Conservation (phyloP, 1,284 basidiomycete species). For the Boletellus sp. region DNA sequence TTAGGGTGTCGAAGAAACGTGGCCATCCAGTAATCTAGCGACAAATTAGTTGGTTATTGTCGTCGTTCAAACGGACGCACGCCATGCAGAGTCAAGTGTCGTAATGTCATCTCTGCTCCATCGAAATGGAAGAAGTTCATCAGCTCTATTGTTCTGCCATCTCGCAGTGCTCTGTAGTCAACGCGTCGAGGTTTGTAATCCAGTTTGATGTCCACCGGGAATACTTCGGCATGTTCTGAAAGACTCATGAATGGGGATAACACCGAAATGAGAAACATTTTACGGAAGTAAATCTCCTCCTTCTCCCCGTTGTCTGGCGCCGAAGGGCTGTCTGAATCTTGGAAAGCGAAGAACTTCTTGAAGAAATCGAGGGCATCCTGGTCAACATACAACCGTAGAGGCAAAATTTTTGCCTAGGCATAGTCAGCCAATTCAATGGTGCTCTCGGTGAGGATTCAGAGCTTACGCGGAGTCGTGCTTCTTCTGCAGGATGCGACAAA, state of each 20-base stretch:
- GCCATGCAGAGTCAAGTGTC: conserved; percentile 88
- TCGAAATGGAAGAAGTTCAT: conserved; percentile 99
- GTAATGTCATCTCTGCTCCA: conserved; percentile 94
- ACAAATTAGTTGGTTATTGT: conserved; percentile 4
- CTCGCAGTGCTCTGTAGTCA: conserved; percentile 87
- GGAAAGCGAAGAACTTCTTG: conserved; percentile 94
- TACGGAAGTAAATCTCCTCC: conserved; percentile 73
- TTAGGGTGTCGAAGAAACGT: conserved; percentile 83
- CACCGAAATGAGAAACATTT: conserved; percentile 22
- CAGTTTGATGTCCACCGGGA: conserved; percentile 87
- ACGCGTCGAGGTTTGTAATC: conserved; percentile 99
- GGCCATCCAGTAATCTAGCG: conserved; percentile 84
- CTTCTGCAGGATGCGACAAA: conserved; percentile 63
- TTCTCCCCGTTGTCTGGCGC: conserved; percentile 37
- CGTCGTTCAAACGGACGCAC: conserved; percentile 46
- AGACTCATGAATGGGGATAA: conserved; percentile 1
- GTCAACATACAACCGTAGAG: conserved; percentile 90
- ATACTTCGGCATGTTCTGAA: conserved; percentile 83
- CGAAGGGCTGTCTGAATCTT: conserved; percentile 51
- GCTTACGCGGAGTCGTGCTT: conserved; percentile 78
- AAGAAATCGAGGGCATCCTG: conserved; percentile 98
- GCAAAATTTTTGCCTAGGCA: conserved; percentile 78
- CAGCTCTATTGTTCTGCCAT: conserved; percentile 91
- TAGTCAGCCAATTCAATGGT: background rate
- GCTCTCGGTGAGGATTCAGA: background rate